Base-by-base conservation (phyloP, 1,284 basidiomycete genomes). In the Agroathelia rolfsii region DNA sequence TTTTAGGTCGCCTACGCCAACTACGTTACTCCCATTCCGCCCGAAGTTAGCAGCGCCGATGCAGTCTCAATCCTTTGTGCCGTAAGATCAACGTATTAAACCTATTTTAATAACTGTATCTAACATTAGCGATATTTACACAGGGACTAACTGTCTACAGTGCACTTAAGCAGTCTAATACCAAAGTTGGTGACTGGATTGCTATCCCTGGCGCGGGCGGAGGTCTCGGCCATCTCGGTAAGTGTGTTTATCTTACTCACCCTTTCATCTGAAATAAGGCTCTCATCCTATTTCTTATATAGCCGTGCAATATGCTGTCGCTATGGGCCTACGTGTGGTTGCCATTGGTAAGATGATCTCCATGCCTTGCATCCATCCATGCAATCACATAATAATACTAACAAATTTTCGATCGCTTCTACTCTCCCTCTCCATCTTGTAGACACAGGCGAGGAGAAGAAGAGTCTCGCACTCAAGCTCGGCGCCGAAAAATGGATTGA, bases 61-160 rank as follows among this genome's bases (percentile, higher is more conserved):
- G 87, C 87, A 15, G 85, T 86, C 4, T 83, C 86, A 6, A 72
- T 92, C 41, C 73, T 89, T 13, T 92, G 86, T 47, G 82, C 85
- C 14, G 82, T 77, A 50, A 38, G 68, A 55, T 12, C 30, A 13
- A 9, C 14, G 1, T 18, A 19, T 20, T 27, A n/a, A 0, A 9
- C n/a, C 22, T 6, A 2, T 3, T 18, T 5, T 20, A 18, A 27
- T 14, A 13, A 20, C 19, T 39, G 24, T n/a, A 31, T 22, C 15
- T n/a, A 27, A 31, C 33, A 23, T 28, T 24, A 6, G 6, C n/a
- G n/a, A n/a, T 31, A 14, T 24, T 21, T 39, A 7, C 27, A 18
- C 43, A 79, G 69, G 84, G 82, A 39, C 57, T 86, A 12, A 87
- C 84, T 1, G 78, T 83, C 1, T 92, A 89, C 56, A 81, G 84